Percentiles rank a stretch among this genome's conserved stretches.
Conservation (phyloP, 768 basidiomycete species). For the Suillus americanus region DNA sequence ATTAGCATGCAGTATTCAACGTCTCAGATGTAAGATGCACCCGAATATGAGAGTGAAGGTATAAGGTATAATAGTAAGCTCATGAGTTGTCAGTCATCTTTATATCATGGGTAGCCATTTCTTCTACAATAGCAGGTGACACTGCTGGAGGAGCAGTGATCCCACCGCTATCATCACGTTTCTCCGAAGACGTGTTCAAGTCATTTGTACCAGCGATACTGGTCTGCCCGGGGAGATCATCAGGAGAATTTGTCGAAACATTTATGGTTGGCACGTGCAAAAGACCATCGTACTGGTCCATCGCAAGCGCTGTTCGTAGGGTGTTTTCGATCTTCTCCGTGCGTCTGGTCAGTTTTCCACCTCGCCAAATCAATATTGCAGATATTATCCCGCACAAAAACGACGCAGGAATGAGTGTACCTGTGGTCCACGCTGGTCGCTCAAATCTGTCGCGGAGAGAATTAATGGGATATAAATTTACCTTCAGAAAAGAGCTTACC, state of each 20-base stretch:
- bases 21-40: not conserved
- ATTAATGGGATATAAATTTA: constrained; percentile 3
- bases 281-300: constrained; percentile 19
- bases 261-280: not conserved
- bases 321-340: constrained; percentile 62
- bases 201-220: too few species aligned
- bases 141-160: not conserved
- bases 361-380: constrained; percentile 72
- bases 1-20: not conserved
- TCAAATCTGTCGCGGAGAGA: constrained; percentile 40
- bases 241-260: not conserved
- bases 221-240: not conserved
- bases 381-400: constrained; percentile 80
- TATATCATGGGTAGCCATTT: not conserved
- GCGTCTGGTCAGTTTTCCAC: constrained; percentile 67
- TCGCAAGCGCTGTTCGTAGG: constrained; percentile 46
- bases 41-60: not conserved
- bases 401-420: constrained; percentile 64
- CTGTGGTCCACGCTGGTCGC: constrained; percentile 70
- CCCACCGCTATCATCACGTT: not conserved
- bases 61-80: not conserved
- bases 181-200: not conserved
- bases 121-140: not conserved
- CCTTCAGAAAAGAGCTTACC: constrained; percentile 34
- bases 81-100: not conserved